Base-by-base conservation (phyloP, 306 rosid genomes). In the Dalbergia cochinchinensis region DNA sequence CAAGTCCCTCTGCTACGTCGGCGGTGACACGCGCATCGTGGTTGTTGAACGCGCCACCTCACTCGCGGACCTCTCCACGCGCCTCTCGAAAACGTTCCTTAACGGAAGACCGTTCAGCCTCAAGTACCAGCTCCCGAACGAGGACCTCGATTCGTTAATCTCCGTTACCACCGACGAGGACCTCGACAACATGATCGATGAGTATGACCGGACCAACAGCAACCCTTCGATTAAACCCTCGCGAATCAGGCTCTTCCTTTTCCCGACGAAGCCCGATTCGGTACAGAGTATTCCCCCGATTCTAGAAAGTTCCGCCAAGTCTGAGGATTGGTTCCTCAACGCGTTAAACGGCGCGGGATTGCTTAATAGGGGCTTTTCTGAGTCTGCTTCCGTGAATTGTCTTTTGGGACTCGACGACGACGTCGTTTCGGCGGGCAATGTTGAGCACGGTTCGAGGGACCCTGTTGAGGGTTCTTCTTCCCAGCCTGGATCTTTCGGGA, bases 141-240 rank as follows among this genome's bases (percentile, higher is more conserved):
- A 95, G 67, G 99, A 95, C 87, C 91, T 95, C 2, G 98, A 95
- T 77, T 95, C 99, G 1, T 79, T 95, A 5, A 91, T 95, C 66
- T 95, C 99, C 0, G 93, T 95, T 1, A 89, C 98, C 6, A 93
- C 97, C 55, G 98, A 95, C 9, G 99, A 95, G 37, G 99, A 95
- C 85, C 85, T 96, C 1, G 99, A 96, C 37, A 96, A 96, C 78
- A 93, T 96, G 98, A 90, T 96, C 86, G 99, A 95, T 4, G 98
- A 95, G 85, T 95, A 91, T 70, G 99, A 95, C 79, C 96, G 99
- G 16, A 95, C 91, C 13, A 81, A 70, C 67, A 62, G 93, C 0
- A 77, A 74, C 70, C 83, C 92, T 0, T 33, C 92, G 0, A 33
- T 85, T n/a, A 91, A 90, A 70, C 96, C 98, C 78, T 91, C 92